Percentiles rank a stretch among this genome's conserved stretches.
Evolutionary conservation across 192 early-diverging fungal species (phyloP).

Genomic region (Gryganskiella cystojenkinii): DNA sequence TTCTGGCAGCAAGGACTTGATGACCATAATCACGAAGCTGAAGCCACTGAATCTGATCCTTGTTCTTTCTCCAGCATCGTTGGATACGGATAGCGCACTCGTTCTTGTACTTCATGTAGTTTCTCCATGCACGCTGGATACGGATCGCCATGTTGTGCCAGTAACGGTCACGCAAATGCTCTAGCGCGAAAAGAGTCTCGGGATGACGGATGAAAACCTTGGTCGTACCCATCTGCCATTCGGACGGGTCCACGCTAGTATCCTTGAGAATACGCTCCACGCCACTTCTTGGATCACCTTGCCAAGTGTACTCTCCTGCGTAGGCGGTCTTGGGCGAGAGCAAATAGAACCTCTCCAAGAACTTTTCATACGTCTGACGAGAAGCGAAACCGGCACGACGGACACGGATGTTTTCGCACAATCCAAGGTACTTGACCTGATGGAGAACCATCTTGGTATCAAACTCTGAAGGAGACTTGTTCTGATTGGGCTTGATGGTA

Average conservation of each 20-base stretch:
- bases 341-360: conserved; percentile 80
- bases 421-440: conserved; percentile 96
- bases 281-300: conserved; percentile 78
- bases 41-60: conserved; percentile 88
- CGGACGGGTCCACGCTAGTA: conserved; percentile 81
- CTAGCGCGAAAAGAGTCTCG: conserved; percentile 92
- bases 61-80: conserved; percentile 80
- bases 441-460: conserved; percentile 93
- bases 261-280: conserved; percentile 86
- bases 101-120: conserved; percentile 74
- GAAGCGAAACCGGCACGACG: conserved; percentile 98
- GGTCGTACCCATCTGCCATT: conserved; percentile 96
- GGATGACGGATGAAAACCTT: conserved; percentile 98
- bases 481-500: conserved; percentile 98
- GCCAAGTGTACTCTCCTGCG: conserved; percentile 87
- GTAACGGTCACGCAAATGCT: conserved; percentile 93
- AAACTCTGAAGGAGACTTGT: conserved; percentile 91
- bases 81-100: conserved; percentile 78
- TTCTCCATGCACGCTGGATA: conserved; percentile 91
- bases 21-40: conserved; percentile 95
- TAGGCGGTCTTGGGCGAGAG: conserved; percentile 81
- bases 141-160: conserved; percentile 95
- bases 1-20: conserved; percentile 87
- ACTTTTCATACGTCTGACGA: conserved; percentile 93
- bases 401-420: conserved; percentile 98